These are phyloP conservation scores for Trypethelium eluteriae DNA, from an alignment of 495 filamentous ascomycete species.

Conservation along the genomic window DNA sequence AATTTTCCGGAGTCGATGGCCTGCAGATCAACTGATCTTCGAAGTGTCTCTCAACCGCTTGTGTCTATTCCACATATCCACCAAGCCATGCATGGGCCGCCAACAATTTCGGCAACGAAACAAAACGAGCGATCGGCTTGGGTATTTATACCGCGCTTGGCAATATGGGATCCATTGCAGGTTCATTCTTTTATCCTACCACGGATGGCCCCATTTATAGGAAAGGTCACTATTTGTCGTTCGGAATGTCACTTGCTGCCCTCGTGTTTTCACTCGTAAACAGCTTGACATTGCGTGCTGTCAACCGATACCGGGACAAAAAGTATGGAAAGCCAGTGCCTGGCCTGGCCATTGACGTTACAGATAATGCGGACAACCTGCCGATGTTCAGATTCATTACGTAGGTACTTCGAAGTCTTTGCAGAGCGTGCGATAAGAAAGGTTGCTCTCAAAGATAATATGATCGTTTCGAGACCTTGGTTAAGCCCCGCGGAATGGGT, in stretches of 20 bases:
- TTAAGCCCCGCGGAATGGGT: too few species aligned
- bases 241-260: slow-evolving; percentile 8
- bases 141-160: neutral
- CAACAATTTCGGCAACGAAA: slow-evolving; percentile 5
- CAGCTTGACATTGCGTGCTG: neutral
- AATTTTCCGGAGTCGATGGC: neutral
- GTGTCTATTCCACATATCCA: slow-evolving; percentile 2
- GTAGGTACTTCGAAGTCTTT: neutral
- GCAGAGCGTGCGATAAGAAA: too few species aligned
- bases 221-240: slow-evolving; percentile 5
- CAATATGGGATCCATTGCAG: neutral
- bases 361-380: slow-evolving; percentile 5
- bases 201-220: neutral
- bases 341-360: neutral
- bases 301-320: slow-evolving; percentile 3
- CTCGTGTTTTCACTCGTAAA: neutral
- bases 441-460: too few species aligned
- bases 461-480: too few species aligned
- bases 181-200: slow-evolving; percentile 6
- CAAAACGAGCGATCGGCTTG: slow-evolving; percentile 2
- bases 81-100: slow-evolving; percentile 4
- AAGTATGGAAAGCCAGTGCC: slow-evolving; percentile 4
- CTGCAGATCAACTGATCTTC: neutral
- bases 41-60: slow-evolving; percentile 7
- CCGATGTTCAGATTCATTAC: slow-evolving; percentile 7